Conservation (phyloP, 257 asterid genomes). For the Pogostemon cablin region DNA sequence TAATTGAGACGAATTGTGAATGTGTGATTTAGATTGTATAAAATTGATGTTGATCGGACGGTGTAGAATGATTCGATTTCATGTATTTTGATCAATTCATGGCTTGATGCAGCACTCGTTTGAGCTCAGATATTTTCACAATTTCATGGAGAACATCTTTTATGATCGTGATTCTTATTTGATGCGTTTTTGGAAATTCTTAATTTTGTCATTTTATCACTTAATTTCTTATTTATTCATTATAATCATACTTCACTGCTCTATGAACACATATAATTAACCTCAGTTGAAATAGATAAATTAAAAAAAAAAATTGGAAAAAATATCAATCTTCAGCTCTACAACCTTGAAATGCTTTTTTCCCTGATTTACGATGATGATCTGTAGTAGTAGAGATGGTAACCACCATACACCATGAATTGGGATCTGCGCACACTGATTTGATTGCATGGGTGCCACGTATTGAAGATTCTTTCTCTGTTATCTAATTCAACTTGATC, state of each 20-base stretch:
- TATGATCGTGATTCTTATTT: neutral
- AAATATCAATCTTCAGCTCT: neutral
- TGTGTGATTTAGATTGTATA: slow-evolving; percentile 6
- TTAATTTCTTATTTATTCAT: neutral
- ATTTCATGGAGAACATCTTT: neutral
- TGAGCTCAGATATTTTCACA: neutral
- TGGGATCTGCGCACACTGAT: slow-evolving; percentile 24
- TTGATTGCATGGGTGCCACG: slow-evolving; percentile 39
- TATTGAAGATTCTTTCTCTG: neutral
- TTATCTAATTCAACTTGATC: slow-evolving; percentile 14
- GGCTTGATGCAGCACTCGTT: neutral
- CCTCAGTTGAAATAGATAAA: neutral
- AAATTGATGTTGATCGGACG: slow-evolving; percentile 23
- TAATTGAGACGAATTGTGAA: neutral
- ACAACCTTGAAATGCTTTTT: neutral
- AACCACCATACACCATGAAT: neutral
- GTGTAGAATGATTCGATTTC: neutral
- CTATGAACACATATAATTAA: neutral
- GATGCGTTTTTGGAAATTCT: slow-evolving; percentile 6
- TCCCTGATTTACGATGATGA: slow-evolving; percentile 13
- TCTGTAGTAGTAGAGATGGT: neutral
- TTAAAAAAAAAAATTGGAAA: neutral
- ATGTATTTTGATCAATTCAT: slow-evolving; percentile 9
- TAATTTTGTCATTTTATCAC: neutral
- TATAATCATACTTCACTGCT: neutral